These are phyloP conservation scores for Thraustochytrium sp. DNA, from an alignment of 352 stramenopile genomes.

Conservation along the genomic window DNA sequence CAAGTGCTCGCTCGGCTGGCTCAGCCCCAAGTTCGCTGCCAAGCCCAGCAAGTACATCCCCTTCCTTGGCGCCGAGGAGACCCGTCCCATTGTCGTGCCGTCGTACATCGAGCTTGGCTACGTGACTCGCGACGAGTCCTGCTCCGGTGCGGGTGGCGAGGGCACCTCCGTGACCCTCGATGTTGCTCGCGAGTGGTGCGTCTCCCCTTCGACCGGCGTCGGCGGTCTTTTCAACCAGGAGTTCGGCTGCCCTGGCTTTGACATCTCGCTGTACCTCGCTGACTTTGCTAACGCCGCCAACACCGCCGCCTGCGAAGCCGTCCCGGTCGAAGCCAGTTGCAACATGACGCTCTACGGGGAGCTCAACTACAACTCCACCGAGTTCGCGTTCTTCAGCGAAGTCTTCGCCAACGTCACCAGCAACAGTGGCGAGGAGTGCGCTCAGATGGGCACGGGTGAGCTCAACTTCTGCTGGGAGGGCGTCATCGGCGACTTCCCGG, in stretches of 20 bases:
- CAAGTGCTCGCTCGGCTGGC: neutral
- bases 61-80: no score
- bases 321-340: neutral
- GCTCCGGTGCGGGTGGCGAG: neutral
- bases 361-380: neutral
- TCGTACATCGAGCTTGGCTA: conserved; percentile 5
- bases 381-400: neutral
- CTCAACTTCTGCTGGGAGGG: conserved; percentile 45
- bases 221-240: neutral
- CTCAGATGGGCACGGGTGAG: conserved; percentile 14
- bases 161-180: neutral
- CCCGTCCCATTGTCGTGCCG: no score
- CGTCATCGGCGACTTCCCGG: conserved; percentile 17
- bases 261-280: conserved; percentile 4
- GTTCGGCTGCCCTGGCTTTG: conserved; percentile 29
- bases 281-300: neutral
- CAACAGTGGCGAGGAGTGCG: neutral
- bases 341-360: neutral
- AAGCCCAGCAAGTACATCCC: neutral
- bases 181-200: conserved; percentile 17
- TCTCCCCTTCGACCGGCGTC: neutral
- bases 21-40: neutral
- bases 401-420: neutral
- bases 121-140: neutral
- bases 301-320: neutral